These are phyloP conservation scores for Caryopteris hybrid DNA, from an alignment of 305 asterid species.

Conservation along the genomic window DNA sequence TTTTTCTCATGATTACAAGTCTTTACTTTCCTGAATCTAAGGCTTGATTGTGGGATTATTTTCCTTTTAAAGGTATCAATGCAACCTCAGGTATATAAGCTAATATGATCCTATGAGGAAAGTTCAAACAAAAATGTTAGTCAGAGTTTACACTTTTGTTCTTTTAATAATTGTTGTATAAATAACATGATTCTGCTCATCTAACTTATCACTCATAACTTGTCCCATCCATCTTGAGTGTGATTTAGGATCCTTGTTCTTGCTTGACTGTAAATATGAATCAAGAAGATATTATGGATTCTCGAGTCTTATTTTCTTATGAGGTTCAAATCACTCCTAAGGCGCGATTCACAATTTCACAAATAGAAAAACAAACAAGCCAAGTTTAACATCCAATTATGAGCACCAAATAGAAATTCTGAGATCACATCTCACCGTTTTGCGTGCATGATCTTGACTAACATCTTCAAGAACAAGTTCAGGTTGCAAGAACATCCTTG, in stretches of 20 bases:
- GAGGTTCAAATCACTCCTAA: not conserved
- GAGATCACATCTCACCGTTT: slow-evolving; percentile 62
- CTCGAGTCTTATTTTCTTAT: not conserved
- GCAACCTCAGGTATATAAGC: not conserved
- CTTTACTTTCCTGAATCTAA: not conserved
- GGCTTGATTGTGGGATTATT: not conserved
- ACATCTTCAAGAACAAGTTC: slow-evolving; percentile 95
- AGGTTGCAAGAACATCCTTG: slow-evolving; percentile 92
- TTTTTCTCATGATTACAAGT: no score
- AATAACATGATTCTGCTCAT: not conserved
- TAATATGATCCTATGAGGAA: not conserved
- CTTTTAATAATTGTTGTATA: not conserved
- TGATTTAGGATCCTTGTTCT: not conserved
- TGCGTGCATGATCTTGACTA: slow-evolving; percentile 98
- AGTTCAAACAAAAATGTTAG: not conserved
- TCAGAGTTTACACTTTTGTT: not conserved
- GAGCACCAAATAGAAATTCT: not conserved
- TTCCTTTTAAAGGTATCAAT: not conserved
- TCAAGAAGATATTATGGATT: not conserved
- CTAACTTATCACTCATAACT: not conserved
- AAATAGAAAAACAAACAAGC: not conserved
- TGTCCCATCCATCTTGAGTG: not conserved
- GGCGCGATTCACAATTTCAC: not conserved
- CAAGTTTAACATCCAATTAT: not conserved
- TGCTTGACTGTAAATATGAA: not conserved